phyloP scores from a whole-genome alignment of 352 stramenopile genomes.

The Pythium brachiatum region DNA sequence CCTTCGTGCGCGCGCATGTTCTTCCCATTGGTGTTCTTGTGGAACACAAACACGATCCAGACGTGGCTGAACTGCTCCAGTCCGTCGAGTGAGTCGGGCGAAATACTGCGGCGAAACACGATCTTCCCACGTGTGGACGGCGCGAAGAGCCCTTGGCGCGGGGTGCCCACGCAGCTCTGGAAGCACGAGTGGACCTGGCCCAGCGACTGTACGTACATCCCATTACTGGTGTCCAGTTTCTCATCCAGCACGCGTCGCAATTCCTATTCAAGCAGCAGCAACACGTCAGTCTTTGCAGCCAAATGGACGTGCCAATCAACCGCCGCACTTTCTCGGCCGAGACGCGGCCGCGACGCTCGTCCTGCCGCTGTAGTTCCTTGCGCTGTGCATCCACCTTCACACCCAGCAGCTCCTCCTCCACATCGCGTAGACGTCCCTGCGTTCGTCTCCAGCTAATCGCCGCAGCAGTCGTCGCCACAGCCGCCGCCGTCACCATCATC shows the following conservation, averaged over 20 bases:
- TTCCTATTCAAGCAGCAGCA: conserved; percentile 33
- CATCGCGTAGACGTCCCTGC: neutral
- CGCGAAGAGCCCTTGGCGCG: conserved; percentile 79
- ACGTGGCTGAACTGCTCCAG: conserved; percentile 81
- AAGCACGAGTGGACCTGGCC: conserved; percentile 79
- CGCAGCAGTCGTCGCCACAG: neutral
- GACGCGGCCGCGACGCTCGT: conserved; percentile 62
- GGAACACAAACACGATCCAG: conserved; percentile 90
- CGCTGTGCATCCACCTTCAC: conserved; percentile 28
- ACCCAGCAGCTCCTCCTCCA: conserved; percentile 23
- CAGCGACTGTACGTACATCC: conserved; percentile 78
- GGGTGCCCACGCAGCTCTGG: conserved; percentile 66
- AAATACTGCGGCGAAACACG: conserved; percentile 77
- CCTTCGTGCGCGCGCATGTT: conserved; percentile 61
- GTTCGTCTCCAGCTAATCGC: neutral
- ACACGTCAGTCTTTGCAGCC: neutral
- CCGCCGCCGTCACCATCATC: neutral
- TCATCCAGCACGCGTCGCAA: conserved; percentile 67
- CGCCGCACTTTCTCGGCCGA: conserved; percentile 49
- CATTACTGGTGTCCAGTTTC: conserved; percentile 74
- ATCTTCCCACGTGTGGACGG: conserved; percentile 69
- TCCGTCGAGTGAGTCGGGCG: conserved; percentile 67
- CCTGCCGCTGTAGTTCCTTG: conserved; percentile 51
- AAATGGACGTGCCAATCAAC: no score
- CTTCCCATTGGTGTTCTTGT: conserved; percentile 89